Conservation (phyloP, 352 stramenopile species). For the Globisporangium nodosum region DNA sequence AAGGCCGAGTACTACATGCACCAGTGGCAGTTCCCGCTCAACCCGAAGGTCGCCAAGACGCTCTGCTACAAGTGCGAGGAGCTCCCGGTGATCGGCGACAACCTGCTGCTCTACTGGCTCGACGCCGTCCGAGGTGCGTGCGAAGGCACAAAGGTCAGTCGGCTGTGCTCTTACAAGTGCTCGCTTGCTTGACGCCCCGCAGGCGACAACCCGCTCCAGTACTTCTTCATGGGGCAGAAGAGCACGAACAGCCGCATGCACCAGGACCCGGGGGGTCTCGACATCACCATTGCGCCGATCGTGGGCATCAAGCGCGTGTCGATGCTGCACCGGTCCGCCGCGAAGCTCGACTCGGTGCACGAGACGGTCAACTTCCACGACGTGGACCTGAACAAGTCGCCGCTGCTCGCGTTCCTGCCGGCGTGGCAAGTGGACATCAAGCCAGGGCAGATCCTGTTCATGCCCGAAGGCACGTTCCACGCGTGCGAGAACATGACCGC, state of each 20-base stretch:
- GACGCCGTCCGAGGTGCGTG: constrained; percentile 62
- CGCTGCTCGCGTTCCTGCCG: constrained; percentile 84
- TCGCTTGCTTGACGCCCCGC: not conserved
- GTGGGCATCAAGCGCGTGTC: constrained; percentile 76
- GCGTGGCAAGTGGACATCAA: constrained; percentile 85
- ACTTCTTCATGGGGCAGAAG: constrained; percentile 93
- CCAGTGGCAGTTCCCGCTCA: constrained; percentile 94
- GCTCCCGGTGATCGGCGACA: constrained; percentile 87
- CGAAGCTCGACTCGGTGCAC: constrained; percentile 83
- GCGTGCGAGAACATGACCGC: constrained; percentile 90
- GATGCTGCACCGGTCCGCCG: constrained; percentile 64
- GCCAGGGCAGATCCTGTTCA: constrained; percentile 91
- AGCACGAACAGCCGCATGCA: constrained; percentile 90
- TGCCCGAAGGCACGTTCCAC: constrained; percentile 92
- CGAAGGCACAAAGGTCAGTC: too few relatives aligned
- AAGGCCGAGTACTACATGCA: constrained; percentile 90
- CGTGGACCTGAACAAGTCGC: constrained; percentile 80
- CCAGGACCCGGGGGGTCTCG: constrained; percentile 85
- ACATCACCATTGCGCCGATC: constrained; percentile 93
- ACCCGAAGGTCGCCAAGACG: constrained; percentile 62
- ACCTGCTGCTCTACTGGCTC: constrained; percentile 91
- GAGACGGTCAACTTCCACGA: constrained; percentile 77
- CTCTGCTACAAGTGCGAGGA: constrained; percentile 84
- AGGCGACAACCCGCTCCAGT: constrained; percentile 90
- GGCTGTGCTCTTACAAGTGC: too few relatives aligned